Conservation (phyloP, 768 basidiomycete species). For the Agaricus bisporus region DNA sequence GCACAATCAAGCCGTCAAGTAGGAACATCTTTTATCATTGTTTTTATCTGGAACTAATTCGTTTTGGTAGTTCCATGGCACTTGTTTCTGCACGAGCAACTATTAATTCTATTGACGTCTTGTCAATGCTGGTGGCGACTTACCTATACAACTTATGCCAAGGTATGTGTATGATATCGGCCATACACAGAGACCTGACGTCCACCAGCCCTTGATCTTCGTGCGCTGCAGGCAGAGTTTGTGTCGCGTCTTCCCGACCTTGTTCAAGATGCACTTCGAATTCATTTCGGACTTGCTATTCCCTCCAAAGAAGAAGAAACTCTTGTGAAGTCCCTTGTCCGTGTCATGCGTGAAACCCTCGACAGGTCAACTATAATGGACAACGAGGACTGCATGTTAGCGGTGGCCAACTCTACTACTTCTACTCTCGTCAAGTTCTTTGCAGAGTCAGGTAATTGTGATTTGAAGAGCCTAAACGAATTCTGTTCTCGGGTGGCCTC, state of each 20-base stretch:
- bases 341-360: conserved; percentile 43
- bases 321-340: conserved; percentile 30
- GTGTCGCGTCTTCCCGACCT: conserved; percentile 36
- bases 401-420: conserved; percentile 51
- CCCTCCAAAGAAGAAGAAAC: conserved; percentile 22
- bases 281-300: conserved; percentile 12
- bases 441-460: conserved; percentile 20
- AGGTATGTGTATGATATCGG: conserved; percentile 23
- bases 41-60: conserved; percentile 1
- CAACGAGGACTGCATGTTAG: conserved; percentile 56
- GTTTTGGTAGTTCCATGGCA: conserved; percentile 41
- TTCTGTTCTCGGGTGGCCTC: conserved; percentile 49
- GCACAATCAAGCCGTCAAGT: conserved; percentile 85
- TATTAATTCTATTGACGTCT: conserved; percentile 60
- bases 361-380: conserved; percentile 71
- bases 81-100: conserved; percentile 74
- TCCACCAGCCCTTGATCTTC: conserved; percentile 64
- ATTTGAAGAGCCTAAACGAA: conserved; percentile 30
- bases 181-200: neutral
- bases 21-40: conserved; percentile 18
- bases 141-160: conserved; percentile 73
- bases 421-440: conserved; percentile 41
- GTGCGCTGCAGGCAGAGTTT: conserved; percentile 66
- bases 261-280: conserved; percentile 40
- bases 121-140: conserved; percentile 61